phyloP scores from a whole-genome alignment of 139 green algal species.

The Haematococcus sp. region DNA sequence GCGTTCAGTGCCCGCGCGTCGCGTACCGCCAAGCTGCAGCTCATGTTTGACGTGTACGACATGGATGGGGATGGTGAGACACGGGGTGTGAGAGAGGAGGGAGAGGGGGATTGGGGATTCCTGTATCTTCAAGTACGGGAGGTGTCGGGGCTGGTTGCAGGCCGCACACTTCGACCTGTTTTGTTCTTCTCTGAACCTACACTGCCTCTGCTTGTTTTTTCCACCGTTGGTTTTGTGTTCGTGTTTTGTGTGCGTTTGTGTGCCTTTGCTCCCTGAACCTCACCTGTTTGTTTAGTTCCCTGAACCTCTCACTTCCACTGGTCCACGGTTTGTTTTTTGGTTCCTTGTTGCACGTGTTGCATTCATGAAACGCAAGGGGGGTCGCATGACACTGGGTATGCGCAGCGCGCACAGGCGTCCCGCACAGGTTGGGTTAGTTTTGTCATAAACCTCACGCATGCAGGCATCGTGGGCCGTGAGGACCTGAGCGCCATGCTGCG shows the following conservation, averaged over 20 bases:
- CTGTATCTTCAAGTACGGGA: background rate
- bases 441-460: background rate
- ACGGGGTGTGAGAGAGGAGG: background rate
- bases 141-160: background rate
- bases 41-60: conserved; percentile 82
- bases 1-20: conserved; percentile 68
- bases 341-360: too few relatives aligned
- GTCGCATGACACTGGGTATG: too few relatives aligned
- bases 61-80: conserved; percentile 70
- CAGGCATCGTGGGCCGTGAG: conserved; percentile 64
- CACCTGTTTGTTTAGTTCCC: too few relatives aligned
- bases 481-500: conserved; percentile 85
- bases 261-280: too few relatives aligned
- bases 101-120: background rate
- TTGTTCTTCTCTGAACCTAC: conserved; percentile 92
- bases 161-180: background rate
- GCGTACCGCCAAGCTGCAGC: conserved; percentile 70
- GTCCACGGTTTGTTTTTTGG: too few relatives aligned
- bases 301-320: too few relatives aligned
- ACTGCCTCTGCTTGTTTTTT: conserved; percentile 63
- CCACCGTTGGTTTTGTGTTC: background rate
- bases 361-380: too few relatives aligned
- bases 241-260: too few relatives aligned
- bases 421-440: too few relatives aligned
- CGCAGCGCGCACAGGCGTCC: too few relatives aligned